Base-by-base conservation (phyloP, 2,329 filamentous ascomycete species). In the Neonectria hederae region DNA sequence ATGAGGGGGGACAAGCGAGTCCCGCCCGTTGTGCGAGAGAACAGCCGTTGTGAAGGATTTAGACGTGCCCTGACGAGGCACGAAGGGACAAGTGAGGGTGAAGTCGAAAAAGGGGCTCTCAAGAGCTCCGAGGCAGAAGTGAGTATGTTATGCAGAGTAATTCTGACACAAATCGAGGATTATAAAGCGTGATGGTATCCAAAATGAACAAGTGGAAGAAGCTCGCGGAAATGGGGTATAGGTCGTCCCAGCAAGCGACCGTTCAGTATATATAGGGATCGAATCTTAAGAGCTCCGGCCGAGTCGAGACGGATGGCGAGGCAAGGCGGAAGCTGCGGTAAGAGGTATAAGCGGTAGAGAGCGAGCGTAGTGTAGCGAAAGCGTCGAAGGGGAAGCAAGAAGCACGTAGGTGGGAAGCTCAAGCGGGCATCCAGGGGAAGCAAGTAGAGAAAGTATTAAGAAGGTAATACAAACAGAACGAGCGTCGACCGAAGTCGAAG, bases 1-100 rank as follows among this genome's bases (percentile, higher is more conserved):
- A 85, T 94, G 91, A 86, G 91, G 90, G 83, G 91, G 92, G 90
- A 93, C 90, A 84, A 92, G 88, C 80, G 86, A 91, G 92, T 95
- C 92, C 92, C 91, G 89, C 83, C 88, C 83, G 81, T 85, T 84
- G 81, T 90, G 89, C 81, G 91, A 91, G 84, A 93, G 83, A 79
- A 92, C 89, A 85, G 92, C 91, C 91, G 91, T 94, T 87, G 87
- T 94, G 90, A 86, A 82, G 72, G 77, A 87, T 85, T 69, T 83
- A 83, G 80, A 84, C 86, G 87, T 85, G 86, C 85, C 78, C 69
- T 54, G 63, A 52, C 43, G 49, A 74, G 72, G 69, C 72, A 75
- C 71, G 69, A 58, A 65, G 59, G 57, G 65, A 67, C 42, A 13
- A 65, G 54, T 48, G 63, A 59, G 49, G 53, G 51, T 32, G 54